phyloP scores from a whole-genome alignment of 73 alveolate species.

The Symbiodinium pilosum region DNA sequence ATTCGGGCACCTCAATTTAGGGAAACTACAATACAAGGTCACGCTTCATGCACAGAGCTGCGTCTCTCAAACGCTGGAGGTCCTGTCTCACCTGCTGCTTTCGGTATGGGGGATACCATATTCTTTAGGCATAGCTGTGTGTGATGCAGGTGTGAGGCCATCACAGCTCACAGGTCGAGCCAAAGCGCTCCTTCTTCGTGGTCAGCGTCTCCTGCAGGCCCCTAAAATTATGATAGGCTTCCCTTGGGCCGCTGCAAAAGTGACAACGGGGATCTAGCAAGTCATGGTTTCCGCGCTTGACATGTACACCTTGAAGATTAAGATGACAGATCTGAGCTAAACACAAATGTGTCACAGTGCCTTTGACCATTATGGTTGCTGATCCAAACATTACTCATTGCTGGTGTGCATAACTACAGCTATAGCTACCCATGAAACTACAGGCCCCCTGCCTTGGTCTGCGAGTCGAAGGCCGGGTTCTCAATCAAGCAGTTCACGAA shows the following conservation, averaged over 20 bases:
- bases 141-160: not conserved
- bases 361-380: not conserved
- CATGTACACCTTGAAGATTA: not conserved
- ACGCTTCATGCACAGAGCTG: no score
- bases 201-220: slow-evolving; percentile 97
- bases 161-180: slow-evolving; percentile 96
- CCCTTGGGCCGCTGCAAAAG: not conserved
- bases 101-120: no score
- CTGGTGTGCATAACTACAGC: not conserved
- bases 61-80: no score
- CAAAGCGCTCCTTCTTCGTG: slow-evolving; percentile 98
- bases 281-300: not conserved
- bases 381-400: not conserved
- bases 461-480: slow-evolving; percentile 99
- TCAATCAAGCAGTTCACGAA: slow-evolving; percentile 99
- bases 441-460: slow-evolving; percentile 99
- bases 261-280: not conserved
- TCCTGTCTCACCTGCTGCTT: no score
- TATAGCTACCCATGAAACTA: not conserved
- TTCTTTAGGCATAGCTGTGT: no score
- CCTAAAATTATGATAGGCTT: no score
- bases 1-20: no score
- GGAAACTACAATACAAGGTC: no score
- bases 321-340: not conserved
- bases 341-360: not conserved